Base-by-base conservation (phyloP, 371 early-diverging fungal genomes). In the Rhizopus microsporus region DNA sequence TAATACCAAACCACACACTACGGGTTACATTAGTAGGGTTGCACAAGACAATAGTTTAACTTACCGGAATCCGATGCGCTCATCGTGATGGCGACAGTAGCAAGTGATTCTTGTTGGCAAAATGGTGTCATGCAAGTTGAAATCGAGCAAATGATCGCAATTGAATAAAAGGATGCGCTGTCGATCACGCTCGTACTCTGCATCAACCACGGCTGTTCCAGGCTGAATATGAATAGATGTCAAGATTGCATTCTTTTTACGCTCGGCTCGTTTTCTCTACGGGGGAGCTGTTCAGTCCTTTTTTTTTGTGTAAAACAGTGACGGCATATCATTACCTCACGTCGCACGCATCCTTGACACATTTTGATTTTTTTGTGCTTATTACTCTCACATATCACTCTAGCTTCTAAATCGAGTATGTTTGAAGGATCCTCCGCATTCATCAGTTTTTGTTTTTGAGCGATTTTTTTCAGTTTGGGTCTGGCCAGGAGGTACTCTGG, bases 51-150 rank as follows among this genome's bases (percentile, higher is more conserved):
- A 46, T 42, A 23, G 6, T 29, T 46, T 49, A 43, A 40, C 39
- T 48, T 73, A 78, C 79, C 74, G 87, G 70, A 95, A 96, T 0
- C 96, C 96, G 10, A 85, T 68, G 66, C 91, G 91, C 65, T 96
- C 96, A 62, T 85, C 80, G 65, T 95, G 95, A 63, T 96, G 96
- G 10, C 96, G 83, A 74, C 95, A 95, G 69, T 96, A 96, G 71
- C 96, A 96, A 7, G 95, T 94, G 57, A 96, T 93, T 37, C 97
- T 86, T 1, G 93, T 90, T 12, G 95, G 94, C 40, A 96, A 68
- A 53, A 89, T 84, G 2, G 89, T 81, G 67, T 92, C 93, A 35
- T 93, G 93, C 16, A 85, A 84, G 65, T 78, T 82, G 59, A 96
- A 93, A 62, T 93, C 91, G 7, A 93, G 81, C 49, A 93, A 62